These are phyloP conservation scores for Fusarium veterinarium DNA, from an alignment of 2,329 filamentous ascomycete genomes.

Conservation along the genomic window DNA sequence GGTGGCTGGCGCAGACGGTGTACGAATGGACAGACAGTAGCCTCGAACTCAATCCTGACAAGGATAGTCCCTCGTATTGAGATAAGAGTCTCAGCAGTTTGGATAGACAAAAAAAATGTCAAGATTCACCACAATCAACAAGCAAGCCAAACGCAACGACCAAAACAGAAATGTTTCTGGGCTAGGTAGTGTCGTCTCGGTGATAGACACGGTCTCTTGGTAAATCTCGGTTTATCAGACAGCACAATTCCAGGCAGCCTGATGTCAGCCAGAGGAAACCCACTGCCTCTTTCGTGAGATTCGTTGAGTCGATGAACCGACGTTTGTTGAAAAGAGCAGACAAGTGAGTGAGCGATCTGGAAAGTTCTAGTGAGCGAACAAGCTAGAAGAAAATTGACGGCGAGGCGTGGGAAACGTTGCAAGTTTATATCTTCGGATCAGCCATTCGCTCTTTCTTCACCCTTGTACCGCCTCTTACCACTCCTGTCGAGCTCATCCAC, in stretches of 20 bases:
- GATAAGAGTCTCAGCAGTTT: constrained; percentile 22
- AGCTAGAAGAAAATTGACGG: not conserved
- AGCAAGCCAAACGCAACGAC: not conserved
- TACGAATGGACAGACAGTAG: not conserved
- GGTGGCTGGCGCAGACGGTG: not conserved
- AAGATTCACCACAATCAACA: constrained; percentile 21
- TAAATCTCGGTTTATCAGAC: constrained; percentile 13
- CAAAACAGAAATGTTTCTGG: not conserved
- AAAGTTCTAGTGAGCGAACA: not conserved
- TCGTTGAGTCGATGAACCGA: not conserved
- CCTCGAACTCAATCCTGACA: constrained; percentile 18
- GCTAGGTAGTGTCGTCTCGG: not conserved
- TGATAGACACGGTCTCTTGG: not conserved
- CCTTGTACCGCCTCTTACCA: constrained; percentile 25
- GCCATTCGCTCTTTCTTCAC: constrained; percentile 26
- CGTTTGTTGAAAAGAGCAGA: not conserved
- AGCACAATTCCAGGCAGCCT: constrained; percentile 12
- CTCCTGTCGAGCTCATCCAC: constrained; percentile 25
- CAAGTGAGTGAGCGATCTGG: not conserved
- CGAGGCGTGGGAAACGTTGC: constrained; percentile 26
- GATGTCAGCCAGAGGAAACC: not conserved
- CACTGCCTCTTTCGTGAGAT: not conserved
- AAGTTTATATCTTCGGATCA: constrained; percentile 31
- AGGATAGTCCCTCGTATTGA: constrained; percentile 9
- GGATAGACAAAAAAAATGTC: not conserved